These are phyloP conservation scores for Neoscytalidium dimidiatum DNA, from an alignment of 2,329 filamentous ascomycete genomes.

Conservation along the genomic window DNA sequence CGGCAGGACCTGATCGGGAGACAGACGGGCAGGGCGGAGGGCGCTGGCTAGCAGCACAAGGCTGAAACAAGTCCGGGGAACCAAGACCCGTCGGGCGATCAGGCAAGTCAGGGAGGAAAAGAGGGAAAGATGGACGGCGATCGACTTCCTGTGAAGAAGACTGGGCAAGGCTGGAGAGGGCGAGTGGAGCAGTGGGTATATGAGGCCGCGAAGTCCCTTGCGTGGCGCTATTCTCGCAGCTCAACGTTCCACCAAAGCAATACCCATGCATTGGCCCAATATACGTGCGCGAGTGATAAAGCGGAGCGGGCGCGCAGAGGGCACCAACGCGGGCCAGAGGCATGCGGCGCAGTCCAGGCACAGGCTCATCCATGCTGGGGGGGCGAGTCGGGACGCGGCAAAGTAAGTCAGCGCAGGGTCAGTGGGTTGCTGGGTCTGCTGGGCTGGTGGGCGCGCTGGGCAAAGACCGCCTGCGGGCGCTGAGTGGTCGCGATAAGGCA, in stretches of 20 bases:
- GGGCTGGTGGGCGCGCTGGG: neutral
- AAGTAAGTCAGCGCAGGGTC: neutral
- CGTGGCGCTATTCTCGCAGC: neutral
- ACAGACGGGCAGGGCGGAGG: neutral
- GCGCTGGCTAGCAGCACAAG: slow-evolving; percentile 1
- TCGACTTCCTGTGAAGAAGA: neutral
- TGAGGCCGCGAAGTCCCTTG: neutral
- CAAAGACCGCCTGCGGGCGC: neutral
- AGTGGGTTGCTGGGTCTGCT: neutral
- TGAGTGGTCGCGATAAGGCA: slow-evolving; percentile 13
- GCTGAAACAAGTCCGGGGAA: slow-evolving; percentile 18
- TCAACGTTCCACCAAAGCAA: slow-evolving; percentile 7
- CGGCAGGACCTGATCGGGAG: neutral
- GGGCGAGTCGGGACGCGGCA: neutral
- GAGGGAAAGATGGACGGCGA: slow-evolving; percentile 6
- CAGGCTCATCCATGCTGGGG: neutral
- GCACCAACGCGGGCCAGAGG: neutral
- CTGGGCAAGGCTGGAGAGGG: neutral
- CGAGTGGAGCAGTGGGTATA: neutral
- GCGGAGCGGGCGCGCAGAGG: neutral
- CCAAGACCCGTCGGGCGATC: neutral
- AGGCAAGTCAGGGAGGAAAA: neutral
- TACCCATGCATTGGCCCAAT: slow-evolving; percentile 3
- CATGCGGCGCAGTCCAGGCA: slow-evolving; percentile 13
- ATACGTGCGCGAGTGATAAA: slow-evolving; percentile 1